These are phyloP conservation scores for Nakataea oryzae DNA, from an alignment of 2,329 filamentous ascomycete genomes.

Conservation along the genomic window DNA sequence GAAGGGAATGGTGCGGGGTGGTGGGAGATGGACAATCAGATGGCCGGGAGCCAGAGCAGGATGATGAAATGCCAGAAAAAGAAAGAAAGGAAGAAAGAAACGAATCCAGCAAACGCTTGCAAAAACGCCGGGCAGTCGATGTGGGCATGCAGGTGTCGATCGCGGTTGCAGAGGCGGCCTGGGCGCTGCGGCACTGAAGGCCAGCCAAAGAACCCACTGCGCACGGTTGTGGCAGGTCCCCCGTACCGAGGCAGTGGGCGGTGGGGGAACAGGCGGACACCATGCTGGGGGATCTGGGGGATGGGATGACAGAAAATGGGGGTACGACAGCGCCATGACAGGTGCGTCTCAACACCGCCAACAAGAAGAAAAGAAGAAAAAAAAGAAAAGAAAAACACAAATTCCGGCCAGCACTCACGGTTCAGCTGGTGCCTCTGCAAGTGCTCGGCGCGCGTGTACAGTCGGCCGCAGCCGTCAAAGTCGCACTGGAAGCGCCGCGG, in stretches of 20 bases:
- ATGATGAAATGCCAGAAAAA: not conserved
- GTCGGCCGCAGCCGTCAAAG: conserved; percentile 64
- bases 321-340: no score
- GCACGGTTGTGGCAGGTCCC: not conserved
- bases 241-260: not conserved
- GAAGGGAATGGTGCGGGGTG: no score
- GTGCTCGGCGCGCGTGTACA: conserved; percentile 73
- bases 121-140: no score
- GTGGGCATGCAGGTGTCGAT: not conserved
- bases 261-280: not conserved
- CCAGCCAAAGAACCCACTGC: not conserved
- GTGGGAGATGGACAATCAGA: not conserved
- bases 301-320: not conserved
- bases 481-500: conserved; percentile 50
- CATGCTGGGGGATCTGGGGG: not conserved
- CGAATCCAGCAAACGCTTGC: not conserved
- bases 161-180: not conserved
- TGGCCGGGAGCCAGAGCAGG: not conserved
- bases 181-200: no score
- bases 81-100: not conserved
- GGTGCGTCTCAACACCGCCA: no score
- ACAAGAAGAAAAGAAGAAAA: not conserved
- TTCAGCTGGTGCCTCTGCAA: conserved; percentile 75
- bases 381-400: conserved; percentile 1
- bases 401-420: conserved; percentile 34